phyloP scores from a whole-genome alignment of 2,329 filamentous ascomycete genomes.

The Sphaerulina vaccinii region DNA sequence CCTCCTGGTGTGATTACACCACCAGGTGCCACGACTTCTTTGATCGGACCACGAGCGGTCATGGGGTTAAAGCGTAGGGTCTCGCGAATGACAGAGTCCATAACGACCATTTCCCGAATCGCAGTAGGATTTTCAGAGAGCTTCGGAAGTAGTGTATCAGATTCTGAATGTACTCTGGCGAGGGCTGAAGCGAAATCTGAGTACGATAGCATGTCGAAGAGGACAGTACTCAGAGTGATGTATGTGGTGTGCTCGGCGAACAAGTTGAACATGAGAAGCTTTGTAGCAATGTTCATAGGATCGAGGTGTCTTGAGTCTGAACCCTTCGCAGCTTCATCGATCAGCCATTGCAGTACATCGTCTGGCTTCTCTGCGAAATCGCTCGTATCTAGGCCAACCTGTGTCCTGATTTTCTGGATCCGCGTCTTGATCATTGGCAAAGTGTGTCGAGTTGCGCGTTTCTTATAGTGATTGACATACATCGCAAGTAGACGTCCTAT shows the following conservation, averaged over 20 bases:
- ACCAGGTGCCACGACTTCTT: conserved; percentile 24
- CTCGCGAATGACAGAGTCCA: conserved; percentile 32
- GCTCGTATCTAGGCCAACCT: no score
- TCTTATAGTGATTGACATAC: background rate
- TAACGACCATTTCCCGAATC: conserved; percentile 21
- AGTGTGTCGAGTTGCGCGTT: background rate
- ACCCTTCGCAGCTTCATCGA: conserved; percentile 13
- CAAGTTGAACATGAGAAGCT: conserved; percentile 26
- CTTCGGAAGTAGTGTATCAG: no score
- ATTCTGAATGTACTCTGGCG: no score
- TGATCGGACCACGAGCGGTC: conserved; percentile 15
- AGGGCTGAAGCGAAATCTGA: conserved; percentile 9
- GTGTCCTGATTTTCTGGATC: background rate
- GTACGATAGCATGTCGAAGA: conserved; percentile 21
- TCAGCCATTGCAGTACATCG: conserved; percentile 24
- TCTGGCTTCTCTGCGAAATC: conserved; percentile 4
- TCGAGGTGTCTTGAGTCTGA: conserved; percentile 8
- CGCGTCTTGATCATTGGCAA: background rate
- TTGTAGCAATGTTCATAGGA: conserved; percentile 16
- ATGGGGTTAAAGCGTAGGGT: conserved; percentile 22
- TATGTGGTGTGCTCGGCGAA: conserved; percentile 27
- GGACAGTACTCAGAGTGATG: conserved; percentile 18
- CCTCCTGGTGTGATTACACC: conserved; percentile 30
- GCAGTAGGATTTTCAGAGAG: no score
- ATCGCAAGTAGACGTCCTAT: background rate